These are phyloP conservation scores for Tylopilus felleus DNA, from an alignment of 768 basidiomycete genomes.

Conservation along the genomic window DNA sequence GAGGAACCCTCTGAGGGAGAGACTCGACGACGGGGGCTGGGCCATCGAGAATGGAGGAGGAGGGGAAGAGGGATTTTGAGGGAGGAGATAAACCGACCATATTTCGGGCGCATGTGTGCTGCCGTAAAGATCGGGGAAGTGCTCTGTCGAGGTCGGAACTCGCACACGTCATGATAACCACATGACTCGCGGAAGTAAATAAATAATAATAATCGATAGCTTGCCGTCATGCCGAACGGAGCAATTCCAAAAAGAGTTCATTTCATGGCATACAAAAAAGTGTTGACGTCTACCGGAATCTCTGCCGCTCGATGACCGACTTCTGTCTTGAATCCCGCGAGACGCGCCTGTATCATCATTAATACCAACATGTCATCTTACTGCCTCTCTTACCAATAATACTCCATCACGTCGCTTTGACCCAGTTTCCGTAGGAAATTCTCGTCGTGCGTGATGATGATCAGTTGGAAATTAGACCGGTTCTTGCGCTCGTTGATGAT, in stretches of 20 bases:
- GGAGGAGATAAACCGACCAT: not conserved
- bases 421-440: conserved; percentile 89
- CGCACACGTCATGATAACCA: not conserved
- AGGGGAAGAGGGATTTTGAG: not conserved
- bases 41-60: conserved; percentile 14
- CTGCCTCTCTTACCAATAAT: conserved; percentile 68
- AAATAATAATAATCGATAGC: not conserved
- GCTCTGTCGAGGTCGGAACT: not conserved
- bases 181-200: no score
- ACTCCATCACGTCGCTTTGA: conserved; percentile 88
- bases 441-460: conserved; percentile 97
- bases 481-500: conserved; percentile 92
- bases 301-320: conserved; percentile 69
- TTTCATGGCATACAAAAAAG: not conserved
- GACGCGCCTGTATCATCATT: conserved; percentile 63
- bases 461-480: conserved; percentile 91
- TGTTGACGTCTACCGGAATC: conserved; percentile 40
- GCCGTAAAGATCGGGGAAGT: not conserved
- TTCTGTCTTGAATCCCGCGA: conserved; percentile 69
- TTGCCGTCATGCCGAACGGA: not conserved
- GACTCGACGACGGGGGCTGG: conserved; percentile 29
- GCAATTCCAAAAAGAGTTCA: no score
- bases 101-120: not conserved
- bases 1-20: conserved; percentile 27
- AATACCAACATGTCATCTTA: not conserved